phyloP scores from a whole-genome alignment of 768 basidiomycete genomes.

The Collybia mongolica region DNA sequence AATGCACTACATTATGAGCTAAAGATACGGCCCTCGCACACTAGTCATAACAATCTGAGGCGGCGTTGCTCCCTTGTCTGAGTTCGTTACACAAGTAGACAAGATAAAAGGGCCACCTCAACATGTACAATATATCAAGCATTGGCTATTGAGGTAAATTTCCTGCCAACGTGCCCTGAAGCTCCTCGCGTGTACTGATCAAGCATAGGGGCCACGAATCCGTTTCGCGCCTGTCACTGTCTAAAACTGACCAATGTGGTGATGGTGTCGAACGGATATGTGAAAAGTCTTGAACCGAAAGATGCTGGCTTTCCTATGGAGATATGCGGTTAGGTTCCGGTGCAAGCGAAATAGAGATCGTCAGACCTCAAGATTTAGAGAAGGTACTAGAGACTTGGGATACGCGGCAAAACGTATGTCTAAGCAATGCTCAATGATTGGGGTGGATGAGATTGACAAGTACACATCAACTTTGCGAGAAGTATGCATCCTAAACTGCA shows the following conservation, averaged over 20 bases:
- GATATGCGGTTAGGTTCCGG: background rate
- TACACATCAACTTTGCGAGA: constrained; percentile 65
- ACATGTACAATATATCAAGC: too few relatives aligned
- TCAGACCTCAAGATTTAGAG: constrained; percentile 14
- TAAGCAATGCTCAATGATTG: constrained; percentile 77
- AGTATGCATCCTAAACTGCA: constrained; percentile 85
- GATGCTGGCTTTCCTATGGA: constrained; percentile 32
- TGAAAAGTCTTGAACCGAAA: constrained; percentile 80
- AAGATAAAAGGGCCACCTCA: too few relatives aligned
- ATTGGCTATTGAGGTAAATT: too few relatives aligned
- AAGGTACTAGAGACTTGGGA: constrained; percentile 35
- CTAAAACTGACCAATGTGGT: constrained; percentile 64
- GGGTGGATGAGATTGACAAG: constrained; percentile 65
- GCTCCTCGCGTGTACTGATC: background rate
- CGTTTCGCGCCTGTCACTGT: constrained; percentile 9
- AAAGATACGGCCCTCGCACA: too few relatives aligned
- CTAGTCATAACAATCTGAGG: too few relatives aligned
- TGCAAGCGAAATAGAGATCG: background rate
- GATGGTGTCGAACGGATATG: constrained; percentile 77
- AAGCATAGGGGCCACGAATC: constrained; percentile 8
- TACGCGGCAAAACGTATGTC: constrained; percentile 64
- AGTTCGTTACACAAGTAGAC: too few relatives aligned
- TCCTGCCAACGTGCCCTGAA: background rate
- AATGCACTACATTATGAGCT: too few relatives aligned
- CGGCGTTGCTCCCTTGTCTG: too few relatives aligned